These are phyloP conservation scores for Malania oleifera DNA, from an alignment of 164 flowering plant species.

Conservation along the genomic window DNA sequence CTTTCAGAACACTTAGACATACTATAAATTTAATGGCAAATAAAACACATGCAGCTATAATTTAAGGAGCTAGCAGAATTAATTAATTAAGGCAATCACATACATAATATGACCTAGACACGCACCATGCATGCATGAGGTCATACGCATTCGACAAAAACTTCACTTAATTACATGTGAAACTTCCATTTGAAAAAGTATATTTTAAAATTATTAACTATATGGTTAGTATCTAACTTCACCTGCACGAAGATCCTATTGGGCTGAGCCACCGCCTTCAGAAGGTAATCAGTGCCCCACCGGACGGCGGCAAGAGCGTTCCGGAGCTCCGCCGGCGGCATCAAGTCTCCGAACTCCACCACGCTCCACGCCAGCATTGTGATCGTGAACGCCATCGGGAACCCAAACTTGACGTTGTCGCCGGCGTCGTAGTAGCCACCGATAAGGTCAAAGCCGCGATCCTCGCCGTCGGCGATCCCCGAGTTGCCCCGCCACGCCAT, in stretches of 20 bases:
- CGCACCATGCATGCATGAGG: too few species aligned
- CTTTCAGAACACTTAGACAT: too few species aligned
- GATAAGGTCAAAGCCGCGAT: slow-evolving; percentile 41
- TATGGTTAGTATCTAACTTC: neutral
- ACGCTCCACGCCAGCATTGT: slow-evolving; percentile 93
- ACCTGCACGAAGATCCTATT: slow-evolving; percentile 68
- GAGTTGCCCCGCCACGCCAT: slow-evolving; percentile 66
- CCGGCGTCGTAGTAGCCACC: slow-evolving; percentile 99
- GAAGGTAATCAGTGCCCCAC: slow-evolving; percentile 83
- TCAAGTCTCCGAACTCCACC: slow-evolving; percentile 70
- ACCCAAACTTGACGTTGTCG: slow-evolving; percentile 81
- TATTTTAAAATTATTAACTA: too few species aligned
- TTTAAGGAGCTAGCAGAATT: too few species aligned
- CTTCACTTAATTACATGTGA: too few species aligned
- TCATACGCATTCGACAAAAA: too few species aligned
- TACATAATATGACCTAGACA: too few species aligned
- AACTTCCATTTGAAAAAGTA: too few species aligned
- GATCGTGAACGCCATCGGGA: slow-evolving; percentile 93
- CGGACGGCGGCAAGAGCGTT: slow-evolving; percentile 64
- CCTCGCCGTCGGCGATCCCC: slow-evolving; percentile 71
- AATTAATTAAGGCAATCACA: too few species aligned
- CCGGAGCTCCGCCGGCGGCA: slow-evolving; percentile 63
- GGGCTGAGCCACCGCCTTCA: slow-evolving; percentile 77
- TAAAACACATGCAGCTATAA: too few species aligned
- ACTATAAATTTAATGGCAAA: too few species aligned